Conservation (phyloP, 2,329 filamentous ascomycete genomes). For the Diaporthe sp. region DNA sequence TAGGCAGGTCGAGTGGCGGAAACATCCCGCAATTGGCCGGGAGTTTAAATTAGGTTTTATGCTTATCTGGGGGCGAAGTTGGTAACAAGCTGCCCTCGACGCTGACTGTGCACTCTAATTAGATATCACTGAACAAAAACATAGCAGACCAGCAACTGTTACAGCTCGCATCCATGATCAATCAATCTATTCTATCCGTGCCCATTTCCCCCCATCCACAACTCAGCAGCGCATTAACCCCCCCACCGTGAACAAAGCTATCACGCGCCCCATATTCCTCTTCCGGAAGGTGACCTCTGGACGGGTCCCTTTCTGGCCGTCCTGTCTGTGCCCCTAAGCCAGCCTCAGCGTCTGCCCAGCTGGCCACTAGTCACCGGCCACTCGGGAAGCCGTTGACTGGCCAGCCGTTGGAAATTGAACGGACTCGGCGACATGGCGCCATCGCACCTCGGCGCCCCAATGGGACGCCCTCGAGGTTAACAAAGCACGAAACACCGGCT, state of each 20-base stretch:
- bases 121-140: too few species aligned
- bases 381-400: not conserved
- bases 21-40: constrained; percentile 25
- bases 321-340: not conserved
- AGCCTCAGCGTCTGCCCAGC: not conserved
- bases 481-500: constrained; percentile 9
- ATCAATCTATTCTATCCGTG: not conserved
- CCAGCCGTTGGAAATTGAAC: constrained; percentile 21
- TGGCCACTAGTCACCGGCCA: not conserved
- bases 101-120: not conserved
- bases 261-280: constrained; percentile 13
- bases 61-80: constrained; percentile 27
- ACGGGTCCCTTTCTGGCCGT: constrained; percentile 19
- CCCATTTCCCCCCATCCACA: not conserved
- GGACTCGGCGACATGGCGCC: not conserved
- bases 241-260: not conserved
- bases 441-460: not conserved
- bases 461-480: not conserved
- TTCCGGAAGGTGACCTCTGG: constrained; percentile 24
- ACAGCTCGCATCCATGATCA: not conserved
- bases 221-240: not conserved
- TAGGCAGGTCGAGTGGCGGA: constrained; percentile 16
- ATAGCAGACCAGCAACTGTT: not conserved
- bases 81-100: not conserved
- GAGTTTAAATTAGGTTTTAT: constrained; percentile 31